Base-by-base conservation (phyloP, 163 green algal genomes). In the Trebouxiophyceae sp. region DNA sequence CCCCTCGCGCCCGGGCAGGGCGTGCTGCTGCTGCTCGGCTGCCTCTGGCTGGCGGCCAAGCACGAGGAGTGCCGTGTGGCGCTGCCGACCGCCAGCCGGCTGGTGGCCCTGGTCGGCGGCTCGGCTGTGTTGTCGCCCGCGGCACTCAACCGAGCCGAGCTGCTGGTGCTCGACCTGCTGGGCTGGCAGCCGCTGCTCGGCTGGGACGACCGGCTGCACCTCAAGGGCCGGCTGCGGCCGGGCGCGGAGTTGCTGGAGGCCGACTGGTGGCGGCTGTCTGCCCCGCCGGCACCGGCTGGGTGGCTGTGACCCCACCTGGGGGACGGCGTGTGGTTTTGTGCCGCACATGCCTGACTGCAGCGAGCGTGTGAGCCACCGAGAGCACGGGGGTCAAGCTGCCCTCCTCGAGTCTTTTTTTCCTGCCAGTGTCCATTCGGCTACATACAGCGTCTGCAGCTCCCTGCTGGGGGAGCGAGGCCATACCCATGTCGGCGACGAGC, bases 181-280 rank as follows among this genome's bases (percentile, higher is more conserved):
- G 7, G 24, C n/a, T 65, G 58, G 58, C 26, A 27, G 33, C 58
- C 58, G 2, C 58, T 65, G 58, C 4, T 26, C 23, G 24, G 34
- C n/a, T 65, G 58, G 58, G 58, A 63, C 30, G 57, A 63, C n/a
- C 30, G 19, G 30, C 30, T 26, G 12, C 57, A 63, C 31, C 16
- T 30, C 30, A 63, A 63, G 57, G 57, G 57, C 57, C 2, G 32
- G 8, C 59, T n/a, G 8, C 28, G 12, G 23, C 7, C 26, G 45
- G 27, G 44, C 30, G 7, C 23, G 31, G 6, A 81, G 67, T 29
- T 77, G 57, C 20, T 30, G 54, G 12, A 79, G 55, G 0, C 65
- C 75, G 23, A 82, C 44, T 4, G 62, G 63, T 58, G 77, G 69
- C 34, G 70, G 62, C 20, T 81, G n/a, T n/a, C n/a, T n/a, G n/a